A percentile compares a stretch with the other conserved stretches of the same genome.
Conservation (phyloP, 176 grass and related monocot genomes). For the Pontederia paniculata region DNA sequence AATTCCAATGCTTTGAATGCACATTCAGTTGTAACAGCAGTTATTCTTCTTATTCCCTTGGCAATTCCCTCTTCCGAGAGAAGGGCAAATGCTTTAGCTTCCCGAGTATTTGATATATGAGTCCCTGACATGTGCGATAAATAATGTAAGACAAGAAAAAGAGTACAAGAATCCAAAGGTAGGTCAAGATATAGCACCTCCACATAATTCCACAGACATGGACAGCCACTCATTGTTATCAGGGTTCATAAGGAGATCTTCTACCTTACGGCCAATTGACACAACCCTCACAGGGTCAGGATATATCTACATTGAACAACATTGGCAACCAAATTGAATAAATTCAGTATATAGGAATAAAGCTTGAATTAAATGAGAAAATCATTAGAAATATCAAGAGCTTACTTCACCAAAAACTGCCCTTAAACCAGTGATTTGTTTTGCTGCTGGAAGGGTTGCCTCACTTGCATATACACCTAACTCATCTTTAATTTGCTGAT, state of each 20-base stretch:
- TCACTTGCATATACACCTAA: constrained; percentile 64
- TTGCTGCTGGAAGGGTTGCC: constrained; percentile 54
- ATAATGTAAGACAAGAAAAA: constrained; percentile 1
- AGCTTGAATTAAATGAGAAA: background rate
- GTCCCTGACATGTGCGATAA: constrained; percentile 46
- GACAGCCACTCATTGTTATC: constrained; percentile 80
- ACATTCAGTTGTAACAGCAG: constrained; percentile 62
- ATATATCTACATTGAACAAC: constrained; percentile 45
- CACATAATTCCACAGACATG: constrained; percentile 79
- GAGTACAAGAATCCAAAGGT: background rate
- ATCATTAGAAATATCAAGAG: constrained; percentile 5
- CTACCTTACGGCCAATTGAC: constrained; percentile 73
- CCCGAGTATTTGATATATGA: constrained; percentile 70
- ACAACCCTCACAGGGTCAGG: constrained; percentile 86
- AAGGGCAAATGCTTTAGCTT: constrained; percentile 74
- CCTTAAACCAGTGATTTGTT: constrained; percentile 61
- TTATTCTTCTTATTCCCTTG: constrained; percentile 86
- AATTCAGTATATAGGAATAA: background rate
- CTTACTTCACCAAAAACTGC: constrained; percentile 86
- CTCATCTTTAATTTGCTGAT: constrained; percentile 83
- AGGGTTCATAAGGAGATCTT: constrained; percentile 53
- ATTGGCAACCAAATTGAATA: background rate
- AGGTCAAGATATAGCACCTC: constrained; percentile 35
- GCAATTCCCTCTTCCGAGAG: constrained; percentile 93
- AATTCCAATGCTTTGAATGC: constrained; percentile 51